Conservation (phyloP, 768 basidiomycete genomes). For the Dioszegia hungarica region DNA sequence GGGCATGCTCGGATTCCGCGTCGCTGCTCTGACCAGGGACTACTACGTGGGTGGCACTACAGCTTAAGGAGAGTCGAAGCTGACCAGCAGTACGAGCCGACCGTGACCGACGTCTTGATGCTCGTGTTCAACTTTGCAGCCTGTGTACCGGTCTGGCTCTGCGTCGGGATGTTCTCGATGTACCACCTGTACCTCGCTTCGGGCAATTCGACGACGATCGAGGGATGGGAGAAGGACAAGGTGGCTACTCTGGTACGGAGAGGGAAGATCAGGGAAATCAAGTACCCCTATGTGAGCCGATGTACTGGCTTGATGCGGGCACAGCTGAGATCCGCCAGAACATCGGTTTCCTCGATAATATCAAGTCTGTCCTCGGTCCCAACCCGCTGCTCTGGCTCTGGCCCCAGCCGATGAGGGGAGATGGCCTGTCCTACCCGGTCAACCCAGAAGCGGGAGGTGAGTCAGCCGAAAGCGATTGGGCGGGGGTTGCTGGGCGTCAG, state of each 20-base stretch:
- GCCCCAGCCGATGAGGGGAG: slow-evolving; percentile 63
- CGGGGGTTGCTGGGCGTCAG: slow-evolving; percentile 27
- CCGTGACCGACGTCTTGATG: slow-evolving; percentile 67
- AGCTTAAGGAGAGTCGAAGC: background rate
- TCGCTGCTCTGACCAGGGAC: slow-evolving; percentile 41
- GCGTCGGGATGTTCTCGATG: slow-evolving; percentile 85
- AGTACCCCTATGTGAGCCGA: slow-evolving; percentile 79
- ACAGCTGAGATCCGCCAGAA: slow-evolving; percentile 58
- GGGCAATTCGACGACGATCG: slow-evolving; percentile 89
- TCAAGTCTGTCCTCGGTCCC: slow-evolving; percentile 69
- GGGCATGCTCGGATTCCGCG: slow-evolving; percentile 69
- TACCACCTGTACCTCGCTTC: slow-evolving; percentile 77
- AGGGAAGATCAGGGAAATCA: slow-evolving; percentile 83
- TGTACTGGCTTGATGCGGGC: background rate
- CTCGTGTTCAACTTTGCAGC: slow-evolving; percentile 81
- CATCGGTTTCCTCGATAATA: slow-evolving; percentile 67
- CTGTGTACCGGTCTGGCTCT: slow-evolving; percentile 76
- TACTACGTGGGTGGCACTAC: slow-evolving; percentile 13
- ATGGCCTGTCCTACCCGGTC: slow-evolving; percentile 72
- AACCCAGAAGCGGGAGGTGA: slow-evolving; percentile 53
- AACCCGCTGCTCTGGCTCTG: slow-evolving; percentile 79
- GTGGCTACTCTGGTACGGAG: slow-evolving; percentile 75
- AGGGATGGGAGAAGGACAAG: slow-evolving; percentile 97
- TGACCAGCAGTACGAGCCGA: slow-evolving; percentile 61
- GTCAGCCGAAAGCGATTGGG: slow-evolving; percentile 37